A percentile compares a stretch with the other conserved stretches of the same genome.
Evolutionary conservation across 163 green algal species (phyloP).

Genomic region (Scenedesmus sp.): DNA sequence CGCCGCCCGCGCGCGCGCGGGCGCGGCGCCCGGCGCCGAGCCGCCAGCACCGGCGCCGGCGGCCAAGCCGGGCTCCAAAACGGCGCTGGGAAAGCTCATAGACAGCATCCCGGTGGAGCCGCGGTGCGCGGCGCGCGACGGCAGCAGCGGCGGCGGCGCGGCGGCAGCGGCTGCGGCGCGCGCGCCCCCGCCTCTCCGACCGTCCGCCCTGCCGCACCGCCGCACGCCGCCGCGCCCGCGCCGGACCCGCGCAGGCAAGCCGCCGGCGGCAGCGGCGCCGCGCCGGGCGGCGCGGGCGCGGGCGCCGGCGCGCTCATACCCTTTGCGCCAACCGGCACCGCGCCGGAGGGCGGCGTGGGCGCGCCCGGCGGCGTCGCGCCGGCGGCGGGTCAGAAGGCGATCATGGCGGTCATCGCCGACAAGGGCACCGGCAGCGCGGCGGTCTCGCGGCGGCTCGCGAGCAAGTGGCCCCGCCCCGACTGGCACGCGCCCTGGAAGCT

Average conservation of each 20-base stretch:
- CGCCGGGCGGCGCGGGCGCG: too few relatives aligned
- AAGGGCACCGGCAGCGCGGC: slow-evolving; percentile 68
- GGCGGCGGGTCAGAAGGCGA: slow-evolving; percentile 44
- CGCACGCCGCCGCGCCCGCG: too few relatives aligned
- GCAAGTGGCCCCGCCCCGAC: slow-evolving; percentile 91
- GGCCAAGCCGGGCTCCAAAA: slow-evolving; percentile 52
- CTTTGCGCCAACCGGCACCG: too few relatives aligned
- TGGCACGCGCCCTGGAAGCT: slow-evolving; percentile 98
- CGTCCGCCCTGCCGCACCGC: too few relatives aligned
- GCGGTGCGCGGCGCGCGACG: not conserved
- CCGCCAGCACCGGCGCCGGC: not conserved
- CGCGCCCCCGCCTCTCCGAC: too few relatives aligned
- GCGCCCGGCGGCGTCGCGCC: slow-evolving; percentile 16
- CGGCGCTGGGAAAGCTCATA: slow-evolving; percentile 65
- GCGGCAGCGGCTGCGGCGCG: not conserved
- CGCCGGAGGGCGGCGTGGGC: too few relatives aligned
- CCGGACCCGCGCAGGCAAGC: too few relatives aligned
- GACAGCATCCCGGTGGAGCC: slow-evolving; percentile 60
- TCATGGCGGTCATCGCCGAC: slow-evolving; percentile 62
- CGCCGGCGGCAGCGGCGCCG: too few relatives aligned
- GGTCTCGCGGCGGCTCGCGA: slow-evolving; percentile 78
- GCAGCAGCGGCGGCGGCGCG: not conserved
- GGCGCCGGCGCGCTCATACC: slow-evolving; percentile 28
- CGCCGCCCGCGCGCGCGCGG: not conserved
- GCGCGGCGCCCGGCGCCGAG: not conserved